phyloP scores from a whole-genome alignment of 2,329 filamentous ascomycete genomes.

The Alternaria ethzedia region DNA sequence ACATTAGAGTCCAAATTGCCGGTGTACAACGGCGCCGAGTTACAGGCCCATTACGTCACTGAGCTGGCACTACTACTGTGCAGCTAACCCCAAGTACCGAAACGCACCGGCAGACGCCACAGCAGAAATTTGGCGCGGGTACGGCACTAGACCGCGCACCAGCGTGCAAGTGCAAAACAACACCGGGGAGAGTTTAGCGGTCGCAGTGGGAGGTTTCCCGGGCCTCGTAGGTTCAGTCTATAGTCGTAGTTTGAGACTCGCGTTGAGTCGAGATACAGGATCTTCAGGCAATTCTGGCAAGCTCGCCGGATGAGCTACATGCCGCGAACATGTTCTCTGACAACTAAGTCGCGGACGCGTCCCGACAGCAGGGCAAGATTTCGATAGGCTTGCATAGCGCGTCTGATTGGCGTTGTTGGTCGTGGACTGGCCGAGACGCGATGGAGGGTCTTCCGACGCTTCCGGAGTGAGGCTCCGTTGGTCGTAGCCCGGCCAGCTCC shows the following conservation, averaged over 20 bases:
- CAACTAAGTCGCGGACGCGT: background rate
- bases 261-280: background rate
- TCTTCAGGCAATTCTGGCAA: background rate
- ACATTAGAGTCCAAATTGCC: background rate
- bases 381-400: background rate
- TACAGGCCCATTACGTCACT: background rate
- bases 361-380: background rate
- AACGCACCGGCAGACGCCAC: slow-evolving; percentile 1
- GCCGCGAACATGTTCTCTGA: background rate
- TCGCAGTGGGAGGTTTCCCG: background rate
- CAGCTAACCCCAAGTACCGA: slow-evolving; percentile 1
- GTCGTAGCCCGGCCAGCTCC: background rate
- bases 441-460: background rate
- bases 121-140: background rate
- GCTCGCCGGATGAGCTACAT: background rate
- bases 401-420: background rate
- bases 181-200: background rate
- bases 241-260: background rate
- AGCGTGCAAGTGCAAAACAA: background rate
- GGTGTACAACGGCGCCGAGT: background rate
- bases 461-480: background rate
- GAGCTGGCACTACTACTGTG: background rate
- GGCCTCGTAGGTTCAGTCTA: background rate
- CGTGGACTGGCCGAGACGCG: background rate
- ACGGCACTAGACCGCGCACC: background rate